Percentiles rank a stretch among this genome's conserved stretches.
Evolutionary conservation across 2,329 filamentous ascomycete genomes (phyloP).

Genomic region (Golovinomyces cichoracearum): DNA sequence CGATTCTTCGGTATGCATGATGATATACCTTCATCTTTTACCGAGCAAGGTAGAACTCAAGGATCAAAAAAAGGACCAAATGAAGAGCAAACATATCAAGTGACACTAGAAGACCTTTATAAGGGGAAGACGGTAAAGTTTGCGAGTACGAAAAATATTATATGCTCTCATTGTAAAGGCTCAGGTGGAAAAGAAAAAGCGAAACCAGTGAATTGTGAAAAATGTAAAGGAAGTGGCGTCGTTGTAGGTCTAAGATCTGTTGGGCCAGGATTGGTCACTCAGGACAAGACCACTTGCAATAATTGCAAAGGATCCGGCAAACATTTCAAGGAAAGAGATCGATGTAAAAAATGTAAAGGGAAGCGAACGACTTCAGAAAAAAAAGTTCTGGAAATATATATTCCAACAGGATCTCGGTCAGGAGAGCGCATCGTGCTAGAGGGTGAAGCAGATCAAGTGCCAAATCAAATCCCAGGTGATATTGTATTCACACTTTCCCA

Average conservation of each 20-base stretch:
- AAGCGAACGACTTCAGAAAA: constrained; percentile 64
- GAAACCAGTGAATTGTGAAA: constrained; percentile 56
- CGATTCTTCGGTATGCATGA: constrained; percentile 52
- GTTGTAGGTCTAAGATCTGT: constrained; percentile 58
- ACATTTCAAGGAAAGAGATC: constrained; percentile 84
- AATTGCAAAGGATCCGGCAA: constrained; percentile 66
- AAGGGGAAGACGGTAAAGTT: constrained; percentile 98
- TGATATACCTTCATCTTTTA: constrained; percentile 16
- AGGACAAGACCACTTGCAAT: constrained; percentile 54
- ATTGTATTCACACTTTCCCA: constrained; percentile 77
- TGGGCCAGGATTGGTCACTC: constrained; percentile 63
- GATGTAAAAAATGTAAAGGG: constrained; percentile 97
- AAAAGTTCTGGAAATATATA: constrained; percentile 90
- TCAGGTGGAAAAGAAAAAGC: constrained; percentile 77
- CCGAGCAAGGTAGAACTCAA: constrained; percentile 22
- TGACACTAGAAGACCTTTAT: constrained; percentile 83
- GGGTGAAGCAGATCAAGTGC: constrained; percentile 80
- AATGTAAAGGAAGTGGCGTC: constrained; percentile 57
- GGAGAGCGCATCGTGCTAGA: constrained; percentile 76
- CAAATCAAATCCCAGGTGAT: constrained; percentile 71
- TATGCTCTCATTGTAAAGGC: constrained; percentile 71
- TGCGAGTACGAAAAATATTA: constrained; percentile 74
- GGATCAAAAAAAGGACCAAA: constrained; percentile 47
- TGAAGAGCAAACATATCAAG: constrained; percentile 76
- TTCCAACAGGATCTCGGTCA: constrained; percentile 62